A percentile compares a stretch with the other conserved stretches of the same genome.
phyloP scores from a whole-genome alignment of 2,329 filamentous ascomycete species.

The Ramichloridium luteum region DNA sequence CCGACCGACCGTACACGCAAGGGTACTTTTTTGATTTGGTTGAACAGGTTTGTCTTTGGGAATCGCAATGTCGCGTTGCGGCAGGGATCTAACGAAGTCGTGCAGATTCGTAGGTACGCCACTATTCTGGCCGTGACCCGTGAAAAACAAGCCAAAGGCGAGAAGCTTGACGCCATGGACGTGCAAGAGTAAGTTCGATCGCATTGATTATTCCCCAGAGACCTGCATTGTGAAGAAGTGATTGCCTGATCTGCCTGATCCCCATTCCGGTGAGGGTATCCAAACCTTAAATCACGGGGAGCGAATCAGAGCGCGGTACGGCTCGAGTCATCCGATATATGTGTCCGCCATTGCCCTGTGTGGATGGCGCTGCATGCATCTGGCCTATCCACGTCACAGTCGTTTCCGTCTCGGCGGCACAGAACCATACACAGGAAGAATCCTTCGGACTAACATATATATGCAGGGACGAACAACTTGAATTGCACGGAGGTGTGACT shows the following conservation, averaged over 20 bases:
- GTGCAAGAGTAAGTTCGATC: constrained; percentile 38
- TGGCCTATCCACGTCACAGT: no score
- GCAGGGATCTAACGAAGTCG: constrained; percentile 17
- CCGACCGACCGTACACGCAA: constrained; percentile 85
- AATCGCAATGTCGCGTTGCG: constrained; percentile 6
- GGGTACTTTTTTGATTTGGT: constrained; percentile 95
- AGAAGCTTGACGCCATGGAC: constrained; percentile 40
- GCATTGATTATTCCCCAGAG: no score
- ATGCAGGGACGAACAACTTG: constrained; percentile 56
- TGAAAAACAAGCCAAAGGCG: constrained; percentile 49
- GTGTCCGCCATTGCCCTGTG: no score
- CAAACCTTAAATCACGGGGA: background rate
- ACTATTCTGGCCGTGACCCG: constrained; percentile 67
- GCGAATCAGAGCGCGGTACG: no score
- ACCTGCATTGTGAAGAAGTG: no score
- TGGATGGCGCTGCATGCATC: no score
- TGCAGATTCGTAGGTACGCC: constrained; percentile 67
- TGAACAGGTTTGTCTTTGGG: constrained; percentile 48
- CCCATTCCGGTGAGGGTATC: background rate
- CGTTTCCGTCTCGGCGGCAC: no score
- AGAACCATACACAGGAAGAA: no score
- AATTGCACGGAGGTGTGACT: constrained; percentile 67
- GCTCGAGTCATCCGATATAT: no score
- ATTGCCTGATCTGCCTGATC: no score
- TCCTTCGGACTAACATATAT: constrained; percentile 11